Base-by-base conservation (phyloP, 2,329 filamentous ascomycete species). In the Coccinonectria pachysandricola region DNA sequence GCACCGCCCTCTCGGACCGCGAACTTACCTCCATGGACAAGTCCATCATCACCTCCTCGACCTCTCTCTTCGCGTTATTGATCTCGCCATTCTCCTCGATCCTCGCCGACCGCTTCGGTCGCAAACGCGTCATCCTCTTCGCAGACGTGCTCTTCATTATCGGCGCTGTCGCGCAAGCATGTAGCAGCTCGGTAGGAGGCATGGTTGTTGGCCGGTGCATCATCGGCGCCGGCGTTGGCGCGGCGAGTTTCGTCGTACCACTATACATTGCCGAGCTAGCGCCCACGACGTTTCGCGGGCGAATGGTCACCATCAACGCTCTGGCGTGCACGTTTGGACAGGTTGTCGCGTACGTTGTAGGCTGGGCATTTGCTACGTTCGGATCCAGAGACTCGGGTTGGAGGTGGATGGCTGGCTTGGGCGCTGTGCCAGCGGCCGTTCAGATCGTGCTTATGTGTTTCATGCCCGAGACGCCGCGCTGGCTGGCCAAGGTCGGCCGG, bases 331-430 rank as follows among this genome's bases (percentile, higher is more conserved):
- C 87, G 0, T 63, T 82, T 8, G 88, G 88, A 0, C 87, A 95
- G 56, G 82, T 94, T 2, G 71, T 92, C 12, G 87, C 88, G 3
- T 95, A 95, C 53, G 50, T 92, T 2, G 59, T 86, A 6, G 88
- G 88, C 2, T 94, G 82, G 79, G 53, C 65, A 0, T 78, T 93
- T 23, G 68, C 74, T 5, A 65, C 69, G 30, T 61, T 62, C 31
- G 69, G 62, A 0, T 52, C 58, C 31, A 42, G 50, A 12, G 48
- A 46, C 18, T 69, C 66, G 8, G 84, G 80, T 2, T 96, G 88
- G 87, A 66, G 85, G 25, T 92, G 82, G 77, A 87, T 94, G 71
- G 86, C 95, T 1, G 87, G 87, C 0, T 55, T 95, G 0, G 88
- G 87, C 1, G 81, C 81, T 7, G 35, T 79, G 14, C 88, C 88